phyloP scores from a whole-genome alignment of 2,329 filamentous ascomycete species.

The Acrocalymma vagum region DNA sequence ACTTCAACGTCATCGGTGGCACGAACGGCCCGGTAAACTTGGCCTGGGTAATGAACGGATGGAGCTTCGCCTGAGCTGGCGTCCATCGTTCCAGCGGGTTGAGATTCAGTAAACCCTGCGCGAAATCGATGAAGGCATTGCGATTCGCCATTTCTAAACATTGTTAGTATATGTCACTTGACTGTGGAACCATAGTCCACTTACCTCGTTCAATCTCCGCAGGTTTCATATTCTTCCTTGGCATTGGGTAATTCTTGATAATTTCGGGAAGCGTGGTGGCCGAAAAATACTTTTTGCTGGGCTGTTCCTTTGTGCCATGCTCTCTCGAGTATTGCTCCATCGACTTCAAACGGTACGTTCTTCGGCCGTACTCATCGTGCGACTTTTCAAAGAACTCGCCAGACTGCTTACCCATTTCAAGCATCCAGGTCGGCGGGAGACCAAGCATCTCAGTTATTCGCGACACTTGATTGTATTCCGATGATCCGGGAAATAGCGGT shows the following conservation, averaged over 20 bases:
- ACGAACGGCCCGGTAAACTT: constrained; percentile 97
- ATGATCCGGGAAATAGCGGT: constrained; percentile 94
- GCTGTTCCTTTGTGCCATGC: constrained; percentile 95
- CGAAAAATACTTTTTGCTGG: constrained; percentile 99
- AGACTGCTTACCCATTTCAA: constrained; percentile 98
- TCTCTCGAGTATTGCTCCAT: constrained; percentile 98
- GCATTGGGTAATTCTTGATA: constrained; percentile 98
- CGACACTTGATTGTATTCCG: constrained; percentile 98
- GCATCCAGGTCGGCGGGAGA: constrained; percentile 97
- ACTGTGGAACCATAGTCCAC: no score
- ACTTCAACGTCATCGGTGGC: constrained; percentile 95
- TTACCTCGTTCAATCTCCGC: constrained; percentile 94
- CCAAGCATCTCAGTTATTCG: constrained; percentile 98
- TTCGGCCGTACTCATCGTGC: constrained; percentile 89
- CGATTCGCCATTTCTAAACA: constrained; percentile 94
- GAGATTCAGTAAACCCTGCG: constrained; percentile 89
- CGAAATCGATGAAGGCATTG: constrained; percentile 97
- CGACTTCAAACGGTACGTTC: constrained; percentile 90
- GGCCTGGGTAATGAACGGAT: constrained; percentile 98
- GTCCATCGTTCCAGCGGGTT: constrained; percentile 98
- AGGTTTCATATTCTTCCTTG: constrained; percentile 98
- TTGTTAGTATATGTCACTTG: constrained; percentile 20
- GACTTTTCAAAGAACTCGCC: constrained; percentile 96
- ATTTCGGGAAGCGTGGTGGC: constrained; percentile 94
- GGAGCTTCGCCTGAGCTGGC: constrained; percentile 94